phyloP scores from a whole-genome alignment of 305 asterid genomes.

The Fraxinus floribunda region DNA sequence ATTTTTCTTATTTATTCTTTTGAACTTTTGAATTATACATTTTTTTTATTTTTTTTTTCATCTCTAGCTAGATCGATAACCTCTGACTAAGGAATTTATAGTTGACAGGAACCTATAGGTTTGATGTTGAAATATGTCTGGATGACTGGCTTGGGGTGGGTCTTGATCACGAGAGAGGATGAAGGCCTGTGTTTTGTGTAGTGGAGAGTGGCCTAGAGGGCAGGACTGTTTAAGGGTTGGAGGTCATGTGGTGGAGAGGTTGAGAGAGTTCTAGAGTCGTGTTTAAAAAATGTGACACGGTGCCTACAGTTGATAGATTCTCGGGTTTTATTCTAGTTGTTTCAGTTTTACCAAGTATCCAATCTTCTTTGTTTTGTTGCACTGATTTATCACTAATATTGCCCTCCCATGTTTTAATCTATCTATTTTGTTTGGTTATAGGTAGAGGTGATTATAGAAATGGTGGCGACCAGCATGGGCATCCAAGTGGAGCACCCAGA shows the following conservation, averaged over 20 bases:
- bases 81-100: neutral
- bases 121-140: neutral
- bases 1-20: neutral
- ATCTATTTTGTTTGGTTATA: slow-evolving; percentile 27
- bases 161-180: neutral
- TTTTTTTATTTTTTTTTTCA: neutral
- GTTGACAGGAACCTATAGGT: neutral
- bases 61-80: neutral
- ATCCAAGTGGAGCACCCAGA: slow-evolving; percentile 63
- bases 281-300: neutral
- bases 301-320: neutral
- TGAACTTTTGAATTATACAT: neutral
- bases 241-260: neutral
- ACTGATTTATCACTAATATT: neutral
- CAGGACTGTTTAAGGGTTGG: neutral
- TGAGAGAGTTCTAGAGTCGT: neutral
- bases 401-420: neutral
- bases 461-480: slow-evolving; percentile 56
- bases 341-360: neutral
- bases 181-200: neutral
- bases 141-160: neutral
- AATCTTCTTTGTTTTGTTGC: neutral
- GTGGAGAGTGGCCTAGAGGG: neutral
- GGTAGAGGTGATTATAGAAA: slow-evolving; percentile 77
- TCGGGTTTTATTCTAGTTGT: neutral